These are phyloP conservation scores for Fusarium torreyae DNA, from an alignment of 2,329 filamentous ascomycete genomes.

Conservation along the genomic window DNA sequence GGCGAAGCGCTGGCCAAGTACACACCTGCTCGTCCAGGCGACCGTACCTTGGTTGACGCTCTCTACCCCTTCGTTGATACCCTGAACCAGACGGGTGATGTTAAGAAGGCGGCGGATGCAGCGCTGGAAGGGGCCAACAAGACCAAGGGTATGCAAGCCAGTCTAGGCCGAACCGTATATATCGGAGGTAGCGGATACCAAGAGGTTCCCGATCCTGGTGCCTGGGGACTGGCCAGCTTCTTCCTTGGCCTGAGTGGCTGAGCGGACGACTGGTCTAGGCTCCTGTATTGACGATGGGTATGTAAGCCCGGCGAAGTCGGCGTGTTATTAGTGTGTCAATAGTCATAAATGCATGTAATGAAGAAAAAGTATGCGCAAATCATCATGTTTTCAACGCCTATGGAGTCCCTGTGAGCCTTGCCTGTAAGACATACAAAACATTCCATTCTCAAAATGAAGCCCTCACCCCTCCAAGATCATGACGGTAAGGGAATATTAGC, in stretches of 20 bases:
- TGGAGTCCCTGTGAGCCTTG: conserved; percentile 53
- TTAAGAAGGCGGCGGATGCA: conserved; percentile 81
- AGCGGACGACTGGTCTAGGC: conserved; percentile 41
- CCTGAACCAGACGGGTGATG: conserved; percentile 74
- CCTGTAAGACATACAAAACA: conserved; percentile 52
- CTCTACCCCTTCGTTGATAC: conserved; percentile 88
- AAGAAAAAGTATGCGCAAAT: conserved; percentile 38
- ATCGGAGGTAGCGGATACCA: conserved; percentile 62
- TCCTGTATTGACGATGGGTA: not conserved
- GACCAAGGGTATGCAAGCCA: conserved; percentile 94
- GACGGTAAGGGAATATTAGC: conserved; percentile 61
- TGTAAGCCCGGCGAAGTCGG: not conserved
- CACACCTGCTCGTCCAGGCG: conserved; percentile 90
- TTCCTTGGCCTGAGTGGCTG: conserved; percentile 77
- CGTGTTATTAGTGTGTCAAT: conserved; percentile 8
- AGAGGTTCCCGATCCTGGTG: conserved; percentile 75
- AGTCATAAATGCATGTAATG: conserved; percentile 20
- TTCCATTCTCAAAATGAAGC: conserved; percentile 47
- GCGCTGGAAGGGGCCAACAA: conserved; percentile 82
- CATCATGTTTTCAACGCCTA: conserved; percentile 58
- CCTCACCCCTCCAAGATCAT: conserved; percentile 37
- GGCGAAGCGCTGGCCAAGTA: conserved; percentile 82
- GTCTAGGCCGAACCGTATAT: conserved; percentile 73
- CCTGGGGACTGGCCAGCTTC: conserved; percentile 82
- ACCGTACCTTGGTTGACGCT: conserved; percentile 92